Evolutionary conservation across 2,329 filamentous ascomycete species (phyloP).

Genomic region (Bipolaris victoriae): DNA sequence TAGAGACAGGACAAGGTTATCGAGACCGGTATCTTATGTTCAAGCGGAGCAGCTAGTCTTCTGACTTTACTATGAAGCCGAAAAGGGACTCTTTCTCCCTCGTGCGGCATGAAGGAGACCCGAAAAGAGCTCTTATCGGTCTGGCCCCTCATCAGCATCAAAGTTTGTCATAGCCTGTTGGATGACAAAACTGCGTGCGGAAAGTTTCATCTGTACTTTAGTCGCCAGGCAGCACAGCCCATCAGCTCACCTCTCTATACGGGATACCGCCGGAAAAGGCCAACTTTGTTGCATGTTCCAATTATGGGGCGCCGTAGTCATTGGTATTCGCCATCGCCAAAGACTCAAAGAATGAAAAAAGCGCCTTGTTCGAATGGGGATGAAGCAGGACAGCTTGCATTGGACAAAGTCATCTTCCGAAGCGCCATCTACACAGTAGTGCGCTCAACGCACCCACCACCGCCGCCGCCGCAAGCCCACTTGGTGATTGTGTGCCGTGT

Average conservation of each 20-base stretch:
- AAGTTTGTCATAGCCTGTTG: neutral
- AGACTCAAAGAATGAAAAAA: constrained; percentile 5
- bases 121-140: neutral
- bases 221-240: neutral
- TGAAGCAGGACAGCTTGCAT: constrained; percentile 1
- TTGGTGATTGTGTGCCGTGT: constrained; percentile 6
- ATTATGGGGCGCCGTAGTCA: neutral
- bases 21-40: neutral
- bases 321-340: neutral
- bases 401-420: constrained; percentile 10
- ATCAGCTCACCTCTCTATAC: neutral
- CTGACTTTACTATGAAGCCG: neutral
- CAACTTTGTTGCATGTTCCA: neutral
- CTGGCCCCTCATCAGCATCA: neutral
- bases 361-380: neutral
- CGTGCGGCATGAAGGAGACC: neutral
- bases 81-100: neutral
- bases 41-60: neutral
- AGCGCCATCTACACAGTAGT: constrained; percentile 6
- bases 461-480: constrained; percentile 4
- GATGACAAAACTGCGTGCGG: neutral
- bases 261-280: neutral
- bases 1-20: neutral
- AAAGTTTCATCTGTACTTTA: neutral
- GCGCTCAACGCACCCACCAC: constrained; percentile 2